A percentile compares a stretch with the other conserved stretches of the same genome.
Evolutionary conservation across 305 asterid species (phyloP).

Genomic region (Solanum hybrid): DNA sequence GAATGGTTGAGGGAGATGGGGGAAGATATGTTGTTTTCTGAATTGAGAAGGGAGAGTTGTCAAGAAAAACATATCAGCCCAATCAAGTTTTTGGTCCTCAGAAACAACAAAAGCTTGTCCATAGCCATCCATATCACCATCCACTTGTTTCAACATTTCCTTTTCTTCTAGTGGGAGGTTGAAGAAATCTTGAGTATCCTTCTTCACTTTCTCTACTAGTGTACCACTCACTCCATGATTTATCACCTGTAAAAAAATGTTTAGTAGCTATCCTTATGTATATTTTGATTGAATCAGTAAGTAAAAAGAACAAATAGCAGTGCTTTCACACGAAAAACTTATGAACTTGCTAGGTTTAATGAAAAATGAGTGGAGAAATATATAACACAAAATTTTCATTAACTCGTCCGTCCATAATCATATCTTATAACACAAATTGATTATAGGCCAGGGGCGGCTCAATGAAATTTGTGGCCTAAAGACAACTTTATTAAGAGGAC

Average conservation of each 20-base stretch:
- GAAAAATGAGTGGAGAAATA: not conserved
- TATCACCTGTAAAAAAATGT: conserved; percentile 21
- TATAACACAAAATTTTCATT: too few relatives aligned
- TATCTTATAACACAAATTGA: not conserved
- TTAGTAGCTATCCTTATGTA: accelerated
- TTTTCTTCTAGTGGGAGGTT: conserved; percentile 32
- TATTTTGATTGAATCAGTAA: not conserved
- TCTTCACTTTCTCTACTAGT: conserved; percentile 28
- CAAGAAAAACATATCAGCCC: conserved; percentile 35
- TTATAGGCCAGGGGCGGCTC: not conserved
- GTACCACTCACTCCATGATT: conserved; percentile 35
- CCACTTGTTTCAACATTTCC: conserved; percentile 15
- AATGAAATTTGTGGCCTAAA: accelerated
- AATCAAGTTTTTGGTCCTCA: conserved; percentile 53
- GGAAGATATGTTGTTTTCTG: conserved; percentile 32
- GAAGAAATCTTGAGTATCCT: conserved; percentile 28
- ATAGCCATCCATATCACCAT: conserved; percentile 33
- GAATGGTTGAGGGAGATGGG: conserved; percentile 29
- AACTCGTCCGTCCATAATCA: too few relatives aligned
- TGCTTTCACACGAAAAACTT: too few relatives aligned
- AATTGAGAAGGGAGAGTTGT: conserved; percentile 14
- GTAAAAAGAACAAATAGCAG: too few relatives aligned
- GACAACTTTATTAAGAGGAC: too few relatives aligned
- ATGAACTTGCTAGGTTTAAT: accelerated
- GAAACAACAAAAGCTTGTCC: conserved; percentile 48